A percentile compares a stretch with the other conserved stretches of the same genome.
These are phyloP conservation scores for Celoporthe dispersa DNA, from an alignment of 2,329 filamentous ascomycete species.

Conservation along the genomic window DNA sequence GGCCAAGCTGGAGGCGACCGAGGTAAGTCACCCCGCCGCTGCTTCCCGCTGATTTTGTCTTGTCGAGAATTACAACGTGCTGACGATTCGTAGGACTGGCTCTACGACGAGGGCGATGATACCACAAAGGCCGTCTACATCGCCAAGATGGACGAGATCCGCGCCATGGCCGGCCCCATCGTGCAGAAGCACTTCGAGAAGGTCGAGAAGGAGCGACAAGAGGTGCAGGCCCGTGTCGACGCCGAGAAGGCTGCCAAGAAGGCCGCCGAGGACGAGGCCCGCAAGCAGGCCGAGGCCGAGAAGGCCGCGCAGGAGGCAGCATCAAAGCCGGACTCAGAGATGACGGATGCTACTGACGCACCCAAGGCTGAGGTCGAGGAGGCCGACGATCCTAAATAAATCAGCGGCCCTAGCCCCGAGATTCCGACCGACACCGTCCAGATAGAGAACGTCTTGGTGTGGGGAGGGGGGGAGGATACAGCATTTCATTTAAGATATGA, in stretches of 20 bases:
- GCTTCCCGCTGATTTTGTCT: not conserved
- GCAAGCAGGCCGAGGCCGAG: slow-evolving; percentile 57
- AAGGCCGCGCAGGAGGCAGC: slow-evolving; percentile 50
- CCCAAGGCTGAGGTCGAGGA: slow-evolving; percentile 57
- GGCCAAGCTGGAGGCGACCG: slow-evolving; percentile 78
- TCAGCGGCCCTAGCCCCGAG: not conserved
- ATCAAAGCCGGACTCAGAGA: slow-evolving; percentile 59
- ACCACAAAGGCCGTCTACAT: slow-evolving; percentile 91
- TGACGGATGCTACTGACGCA: slow-evolving; percentile 65
- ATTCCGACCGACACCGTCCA: slow-evolving; percentile 2
- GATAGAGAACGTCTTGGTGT: not conserved
- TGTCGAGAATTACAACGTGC: slow-evolving; percentile 32
- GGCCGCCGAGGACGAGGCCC: slow-evolving; percentile 59
- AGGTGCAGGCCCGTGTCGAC: slow-evolving; percentile 75
- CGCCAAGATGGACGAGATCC: slow-evolving; percentile 95
- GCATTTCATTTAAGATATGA: slow-evolving; percentile 2
- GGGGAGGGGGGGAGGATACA: not conserved
- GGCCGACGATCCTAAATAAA: slow-evolving; percentile 39
- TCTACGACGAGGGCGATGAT: slow-evolving; percentile 97
- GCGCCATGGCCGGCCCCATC: slow-evolving; percentile 86
- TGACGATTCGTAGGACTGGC: slow-evolving; percentile 76
- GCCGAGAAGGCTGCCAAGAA: slow-evolving; percentile 80
- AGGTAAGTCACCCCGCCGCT: slow-evolving; percentile 67
- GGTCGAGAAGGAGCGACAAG: slow-evolving; percentile 82
- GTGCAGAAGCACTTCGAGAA: slow-evolving; percentile 96